Conservation (phyloP, 129 eudicot genomes). For the Flaveria brownii region DNA sequence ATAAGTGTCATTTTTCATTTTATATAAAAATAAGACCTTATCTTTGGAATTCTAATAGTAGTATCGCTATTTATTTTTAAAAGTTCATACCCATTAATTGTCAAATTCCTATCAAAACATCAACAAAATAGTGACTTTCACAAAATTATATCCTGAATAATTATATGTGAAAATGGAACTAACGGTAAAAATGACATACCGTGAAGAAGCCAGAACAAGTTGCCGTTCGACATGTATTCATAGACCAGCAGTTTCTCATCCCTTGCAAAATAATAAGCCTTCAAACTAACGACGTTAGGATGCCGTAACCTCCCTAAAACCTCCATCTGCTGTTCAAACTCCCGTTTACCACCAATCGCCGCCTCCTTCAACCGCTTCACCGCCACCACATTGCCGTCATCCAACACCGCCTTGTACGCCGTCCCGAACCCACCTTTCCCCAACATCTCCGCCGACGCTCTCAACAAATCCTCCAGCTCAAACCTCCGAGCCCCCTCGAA, state of each 20-base stretch:
- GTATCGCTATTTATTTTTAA: no score
- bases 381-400: constrained; percentile 54
- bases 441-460: constrained; percentile 67
- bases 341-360: constrained; percentile 46
- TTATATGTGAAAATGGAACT: no score
- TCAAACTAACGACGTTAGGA: constrained; percentile 52
- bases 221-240: constrained; percentile 56
- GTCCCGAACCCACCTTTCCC: constrained; percentile 68
- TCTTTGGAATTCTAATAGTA: no score
- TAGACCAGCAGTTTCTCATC: constrained; percentile 59
- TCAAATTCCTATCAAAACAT: no score
- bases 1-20: no score
- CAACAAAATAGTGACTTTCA: no score
- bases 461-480: constrained; percentile 57
- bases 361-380: constrained; percentile 56
- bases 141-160: no score
- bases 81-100: no score
- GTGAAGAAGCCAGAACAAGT: constrained; percentile 63
- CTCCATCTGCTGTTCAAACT: constrained; percentile 46
- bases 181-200: constrained; percentile 36
- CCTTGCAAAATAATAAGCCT: constrained; percentile 47
- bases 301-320: constrained; percentile 45
- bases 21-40: no score
- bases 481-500: constrained; percentile 77
- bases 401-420: constrained; percentile 58